A percentile compares a stretch with the other conserved stretches of the same genome.
These are phyloP conservation scores for Haplographium delicatum DNA, from an alignment of 495 filamentous ascomycete species.

Conservation along the genomic window DNA sequence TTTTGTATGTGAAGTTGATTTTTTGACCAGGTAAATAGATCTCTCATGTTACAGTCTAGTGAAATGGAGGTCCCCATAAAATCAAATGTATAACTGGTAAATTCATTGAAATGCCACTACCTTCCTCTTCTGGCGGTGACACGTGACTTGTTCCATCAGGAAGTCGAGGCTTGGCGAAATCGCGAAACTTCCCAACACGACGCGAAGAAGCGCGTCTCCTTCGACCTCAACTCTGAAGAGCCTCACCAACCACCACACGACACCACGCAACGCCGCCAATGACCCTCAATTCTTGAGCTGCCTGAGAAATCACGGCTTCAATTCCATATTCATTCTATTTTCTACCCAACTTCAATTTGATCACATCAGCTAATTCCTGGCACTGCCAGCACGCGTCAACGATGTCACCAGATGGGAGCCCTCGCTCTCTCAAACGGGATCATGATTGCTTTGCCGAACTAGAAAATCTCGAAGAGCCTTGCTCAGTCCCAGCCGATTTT, in stretches of 20 bases:
- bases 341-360: too few relatives aligned
- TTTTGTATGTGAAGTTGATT: too few relatives aligned
- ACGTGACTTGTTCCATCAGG: neutral
- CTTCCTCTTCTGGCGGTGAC: neutral
- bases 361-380: too few relatives aligned
- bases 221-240: neutral
- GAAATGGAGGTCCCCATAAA: too few relatives aligned
- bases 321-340: too few relatives aligned
- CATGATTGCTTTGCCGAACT: slow-evolving; percentile 13
- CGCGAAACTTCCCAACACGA: neutral
- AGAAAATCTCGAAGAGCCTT: slow-evolving; percentile 11
- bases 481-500: slow-evolving; percentile 5
- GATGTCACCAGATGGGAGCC: slow-evolving; percentile 15
- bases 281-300: neutral
- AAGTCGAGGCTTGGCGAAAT: neutral
- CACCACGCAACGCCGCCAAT: neutral
- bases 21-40: too few relatives aligned
- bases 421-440: slow-evolving; percentile 14
- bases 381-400: too few relatives aligned
- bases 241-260: neutral
- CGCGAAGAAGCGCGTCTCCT: slow-evolving; percentile 2
- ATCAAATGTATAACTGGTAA: too few relatives aligned
- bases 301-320: neutral
- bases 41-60: too few relatives aligned
- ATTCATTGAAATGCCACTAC: neutral